A percentile compares a stretch with the other conserved stretches of the same genome.
phyloP scores from a whole-genome alignment of 176 grass and related monocot genomes.

The Avena insularis region DNA sequence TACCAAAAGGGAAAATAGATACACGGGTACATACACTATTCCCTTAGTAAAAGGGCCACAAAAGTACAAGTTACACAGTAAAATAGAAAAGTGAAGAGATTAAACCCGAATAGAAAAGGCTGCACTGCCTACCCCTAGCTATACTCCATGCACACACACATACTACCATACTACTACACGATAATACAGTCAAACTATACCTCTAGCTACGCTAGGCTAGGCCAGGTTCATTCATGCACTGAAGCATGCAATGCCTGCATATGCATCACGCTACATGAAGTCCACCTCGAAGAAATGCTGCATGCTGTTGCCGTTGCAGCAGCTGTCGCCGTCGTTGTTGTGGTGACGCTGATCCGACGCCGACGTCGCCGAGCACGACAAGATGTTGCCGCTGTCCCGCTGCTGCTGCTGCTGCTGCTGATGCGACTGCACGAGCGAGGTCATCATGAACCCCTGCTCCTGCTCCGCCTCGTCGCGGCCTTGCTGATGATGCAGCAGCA shows the following conservation, averaged over 20 bases:
- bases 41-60: neutral
- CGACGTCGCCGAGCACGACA: slow-evolving; percentile 49
- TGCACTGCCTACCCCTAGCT: neutral
- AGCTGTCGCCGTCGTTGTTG: slow-evolving; percentile 37
- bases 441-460: slow-evolving; percentile 24
- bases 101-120: slow-evolving; percentile 16
- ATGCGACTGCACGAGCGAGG: slow-evolving; percentile 34
- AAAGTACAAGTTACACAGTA: slow-evolving; percentile 18
- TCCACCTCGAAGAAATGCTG: slow-evolving; percentile 61
- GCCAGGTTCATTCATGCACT: slow-evolving; percentile 22
- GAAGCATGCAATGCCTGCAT: slow-evolving; percentile 8
- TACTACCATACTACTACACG: neutral
- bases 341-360: slow-evolving; percentile 44
- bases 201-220: neutral
- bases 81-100: slow-evolving; percentile 27
- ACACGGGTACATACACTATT: slow-evolving; percentile 1
- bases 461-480: neutral
- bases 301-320: slow-evolving; percentile 38
- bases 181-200: slow-evolving; percentile 36
- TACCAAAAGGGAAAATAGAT: neutral
- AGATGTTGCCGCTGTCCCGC: slow-evolving; percentile 29
- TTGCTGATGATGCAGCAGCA: slow-evolving; percentile 27
- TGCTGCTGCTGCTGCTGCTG: neutral
- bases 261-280: slow-evolving; percentile 45
- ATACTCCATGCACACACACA: neutral